Percentiles rank a stretch among this genome's conserved stretches.
Conservation (phyloP, 148 eudicot genomes). For the Hydrangea macrophylla region DNA sequence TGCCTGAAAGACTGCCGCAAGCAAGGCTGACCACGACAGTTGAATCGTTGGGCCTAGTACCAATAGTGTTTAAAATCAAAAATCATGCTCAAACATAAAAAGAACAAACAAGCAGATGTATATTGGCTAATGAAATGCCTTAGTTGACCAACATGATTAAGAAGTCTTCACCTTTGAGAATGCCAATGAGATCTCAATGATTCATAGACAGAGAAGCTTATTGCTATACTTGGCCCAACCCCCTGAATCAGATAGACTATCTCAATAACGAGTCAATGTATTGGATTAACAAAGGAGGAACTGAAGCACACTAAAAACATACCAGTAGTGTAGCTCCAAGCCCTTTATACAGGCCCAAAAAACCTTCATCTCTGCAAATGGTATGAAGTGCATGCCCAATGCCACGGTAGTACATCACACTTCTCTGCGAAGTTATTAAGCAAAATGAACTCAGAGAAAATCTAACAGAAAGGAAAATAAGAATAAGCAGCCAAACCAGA, state of each 20-base stretch:
- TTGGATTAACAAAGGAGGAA: background rate
- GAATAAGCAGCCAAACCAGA: background rate
- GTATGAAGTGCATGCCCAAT: slow-evolving; percentile 73
- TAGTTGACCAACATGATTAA: slow-evolving; percentile 2
- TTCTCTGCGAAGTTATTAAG: slow-evolving; percentile 47
- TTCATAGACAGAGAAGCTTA: slow-evolving; percentile 88
- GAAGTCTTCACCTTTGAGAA: slow-evolving; percentile 50
- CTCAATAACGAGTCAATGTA: background rate
- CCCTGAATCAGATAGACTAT: slow-evolving; percentile 45
- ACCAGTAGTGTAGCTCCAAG: slow-evolving; percentile 86
- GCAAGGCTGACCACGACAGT: slow-evolving; percentile 53
- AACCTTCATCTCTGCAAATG: slow-evolving; percentile 78
- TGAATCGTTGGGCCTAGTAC: slow-evolving; percentile 66
- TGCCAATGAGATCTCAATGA: slow-evolving; percentile 61
- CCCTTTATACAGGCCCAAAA: slow-evolving; percentile 78
- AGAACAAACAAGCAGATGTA: slow-evolving; percentile 3
- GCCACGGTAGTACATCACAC: slow-evolving; percentile 67
- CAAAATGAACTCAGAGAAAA: background rate
- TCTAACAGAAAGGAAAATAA: slow-evolving; percentile 3
- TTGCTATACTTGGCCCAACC: slow-evolving; percentile 89
- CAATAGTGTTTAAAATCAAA: slow-evolving; percentile 12
- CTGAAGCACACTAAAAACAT: slow-evolving; percentile 18
- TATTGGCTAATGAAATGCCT: background rate
- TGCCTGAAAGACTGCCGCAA: slow-evolving; percentile 77
- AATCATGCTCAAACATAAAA: background rate